phyloP scores from a whole-genome alignment of 495 filamentous ascomycete species.

The Penicillium canescens region DNA sequence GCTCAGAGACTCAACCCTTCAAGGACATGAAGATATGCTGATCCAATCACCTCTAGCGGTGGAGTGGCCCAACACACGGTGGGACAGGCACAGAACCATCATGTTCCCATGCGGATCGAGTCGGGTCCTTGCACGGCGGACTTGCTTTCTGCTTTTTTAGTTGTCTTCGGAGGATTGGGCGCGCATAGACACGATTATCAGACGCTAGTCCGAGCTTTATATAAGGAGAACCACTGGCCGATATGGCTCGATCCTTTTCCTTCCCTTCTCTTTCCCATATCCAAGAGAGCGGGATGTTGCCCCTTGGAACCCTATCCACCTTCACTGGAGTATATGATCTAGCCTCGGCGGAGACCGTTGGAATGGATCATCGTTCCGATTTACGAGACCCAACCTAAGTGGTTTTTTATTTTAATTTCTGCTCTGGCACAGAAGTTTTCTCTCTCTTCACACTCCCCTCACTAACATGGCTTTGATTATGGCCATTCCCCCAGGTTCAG shows the following conservation, averaged over 20 bases:
- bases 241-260: slow-evolving; percentile 15
- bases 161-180: slow-evolving; percentile 21
- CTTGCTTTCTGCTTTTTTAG: slow-evolving; percentile 7
- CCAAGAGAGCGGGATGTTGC: not conserved
- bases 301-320: not conserved
- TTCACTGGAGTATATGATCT: slow-evolving; percentile 23
- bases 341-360: slow-evolving; percentile 34
- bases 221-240: slow-evolving; percentile 36
- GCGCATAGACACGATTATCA: slow-evolving; percentile 29
- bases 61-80: slow-evolving; percentile 21
- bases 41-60: slow-evolving; percentile 18
- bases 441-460: slow-evolving; percentile 1
- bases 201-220: slow-evolving; percentile 33
- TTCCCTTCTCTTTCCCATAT: slow-evolving; percentile 10
- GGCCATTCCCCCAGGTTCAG: too few relatives aligned
- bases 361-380: slow-evolving; percentile 28
- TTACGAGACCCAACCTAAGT: slow-evolving; percentile 5
- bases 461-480: not conserved
- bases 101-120: slow-evolving; percentile 31
- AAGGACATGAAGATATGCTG: slow-evolving; percentile 4
- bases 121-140: slow-evolving; percentile 27
- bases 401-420: slow-evolving; percentile 1
- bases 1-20: slow-evolving; percentile 1
- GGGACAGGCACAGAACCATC: slow-evolving; percentile 32
- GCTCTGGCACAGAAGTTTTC: slow-evolving; percentile 5